Percentiles rank a stretch among this genome's conserved stretches.
Conservation (phyloP, 768 basidiomycete genomes). For the Lactarius sp. region DNA sequence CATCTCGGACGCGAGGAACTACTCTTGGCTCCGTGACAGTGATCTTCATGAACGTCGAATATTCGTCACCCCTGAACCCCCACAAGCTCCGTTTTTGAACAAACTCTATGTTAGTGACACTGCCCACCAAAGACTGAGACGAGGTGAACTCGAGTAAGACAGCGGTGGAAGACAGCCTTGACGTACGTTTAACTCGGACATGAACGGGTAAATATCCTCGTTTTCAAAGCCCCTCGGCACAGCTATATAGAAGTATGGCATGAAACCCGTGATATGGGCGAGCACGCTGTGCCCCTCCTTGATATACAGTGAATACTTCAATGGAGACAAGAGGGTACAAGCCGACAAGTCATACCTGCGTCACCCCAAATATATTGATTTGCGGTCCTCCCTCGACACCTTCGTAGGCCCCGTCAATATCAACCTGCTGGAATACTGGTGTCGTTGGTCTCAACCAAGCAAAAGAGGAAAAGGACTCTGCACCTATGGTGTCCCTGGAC, state of each 20-base stretch:
- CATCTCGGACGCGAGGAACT: constrained; percentile 88
- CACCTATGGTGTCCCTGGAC: constrained; percentile 64
- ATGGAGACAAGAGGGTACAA: background rate
- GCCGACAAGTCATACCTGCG: constrained; percentile 48
- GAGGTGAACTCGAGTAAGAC: background rate
- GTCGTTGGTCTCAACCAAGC: background rate
- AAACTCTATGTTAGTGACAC: constrained; percentile 52
- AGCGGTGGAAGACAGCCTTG: background rate
- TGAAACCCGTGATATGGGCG: constrained; percentile 72
- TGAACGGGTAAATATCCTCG: constrained; percentile 62
- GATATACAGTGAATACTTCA: background rate
- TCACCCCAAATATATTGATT: constrained; percentile 85
- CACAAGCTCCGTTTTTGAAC: constrained; percentile 69
- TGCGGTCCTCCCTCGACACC: constrained; percentile 38
- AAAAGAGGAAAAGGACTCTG: constrained; percentile 25
- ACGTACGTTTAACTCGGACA: constrained; percentile 69
- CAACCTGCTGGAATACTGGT: constrained; percentile 93
- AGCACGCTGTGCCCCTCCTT: constrained; percentile 88
- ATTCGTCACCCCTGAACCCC: constrained; percentile 85
- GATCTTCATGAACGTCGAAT: constrained; percentile 79
- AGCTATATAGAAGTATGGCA: constrained; percentile 91
- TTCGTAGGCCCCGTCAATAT: constrained; percentile 68
- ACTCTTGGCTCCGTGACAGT: constrained; percentile 65
- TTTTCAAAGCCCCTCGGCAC: constrained; percentile 77
- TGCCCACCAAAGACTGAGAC: constrained; percentile 22